Base-by-base conservation (phyloP, 2,329 filamentous ascomycete genomes). In the Colletotrichum sp. region DNA sequence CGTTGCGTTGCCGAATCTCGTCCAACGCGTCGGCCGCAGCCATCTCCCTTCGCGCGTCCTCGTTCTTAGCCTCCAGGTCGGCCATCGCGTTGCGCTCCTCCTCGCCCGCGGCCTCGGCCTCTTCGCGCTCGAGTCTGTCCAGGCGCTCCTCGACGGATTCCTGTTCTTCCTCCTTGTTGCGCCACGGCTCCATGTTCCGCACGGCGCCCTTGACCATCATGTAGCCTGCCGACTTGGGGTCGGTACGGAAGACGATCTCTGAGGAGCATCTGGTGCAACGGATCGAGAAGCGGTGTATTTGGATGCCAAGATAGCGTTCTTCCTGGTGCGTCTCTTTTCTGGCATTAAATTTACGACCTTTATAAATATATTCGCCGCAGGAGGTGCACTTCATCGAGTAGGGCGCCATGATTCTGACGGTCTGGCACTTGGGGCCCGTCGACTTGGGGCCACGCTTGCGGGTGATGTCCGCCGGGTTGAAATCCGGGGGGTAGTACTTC, bases 161-260 rank as follows among this genome's bases (percentile, higher is more conserved):
- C 76, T 92, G 91, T 28, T 91, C 89, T 67, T 93, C 89, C 28
- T 83, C 84, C 10, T 87, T 86, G 73, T 91, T 87, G 30, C 95
- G 89, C 97, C 97, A 99, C 0, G 95, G 94, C 84, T 99, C 97
- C 78, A 97, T 97, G 84, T 98, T 99, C 60, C 97, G 91, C 86
- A 96, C 95, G 7, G 96, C 97, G 18, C 97, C 96, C 66, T 90
- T 90, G 84, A 98, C 91, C 82, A 90, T 89, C 91, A 85, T 92
- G 83, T 98, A 99, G 83, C 99, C 96, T 89, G 96, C 95, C 82
- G 96, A 96, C 85, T 98, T 98, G 0, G 97, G 97, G 80, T 99
- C 97, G 0, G 97, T 99, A 78, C 95, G 94, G 88, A 99, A 98
- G 0, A 95, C 96, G 80, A 99, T 98, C 82, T 98, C 69, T 8